phyloP scores from a whole-genome alignment of 768 basidiomycete species.

The Inosperma sp. region DNA sequence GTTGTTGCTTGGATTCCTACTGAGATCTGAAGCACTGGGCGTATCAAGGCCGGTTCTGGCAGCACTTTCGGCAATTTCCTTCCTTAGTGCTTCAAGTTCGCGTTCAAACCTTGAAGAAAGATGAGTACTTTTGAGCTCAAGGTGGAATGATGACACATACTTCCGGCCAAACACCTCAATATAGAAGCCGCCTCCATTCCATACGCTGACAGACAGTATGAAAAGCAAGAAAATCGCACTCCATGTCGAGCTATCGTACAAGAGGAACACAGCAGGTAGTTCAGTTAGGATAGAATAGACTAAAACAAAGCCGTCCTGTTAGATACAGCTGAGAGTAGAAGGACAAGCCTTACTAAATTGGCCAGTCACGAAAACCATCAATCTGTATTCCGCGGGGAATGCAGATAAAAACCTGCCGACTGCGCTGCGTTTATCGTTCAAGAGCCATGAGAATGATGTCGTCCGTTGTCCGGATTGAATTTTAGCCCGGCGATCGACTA shows the following conservation, averaged over 20 bases:
- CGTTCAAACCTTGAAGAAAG: conserved; percentile 69
- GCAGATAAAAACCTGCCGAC: conserved; percentile 70
- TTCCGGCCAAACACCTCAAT: conserved; percentile 97
- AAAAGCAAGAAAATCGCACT: conserved; percentile 72
- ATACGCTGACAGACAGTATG: conserved; percentile 84
- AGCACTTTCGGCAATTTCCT: conserved; percentile 75
- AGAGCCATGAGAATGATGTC: conserved; percentile 83
- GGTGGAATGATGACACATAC: conserved; percentile 43
- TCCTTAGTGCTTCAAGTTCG: conserved; percentile 84
- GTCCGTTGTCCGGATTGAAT: conserved; percentile 88
- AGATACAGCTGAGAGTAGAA: background rate
- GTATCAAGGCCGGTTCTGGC: conserved; percentile 41
- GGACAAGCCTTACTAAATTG: conserved; percentile 38
- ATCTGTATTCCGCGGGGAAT: conserved; percentile 58
- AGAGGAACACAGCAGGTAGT: conserved; percentile 74
- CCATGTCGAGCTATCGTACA: conserved; percentile 78
- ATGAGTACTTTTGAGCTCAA: conserved; percentile 11
- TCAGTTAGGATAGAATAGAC: conserved; percentile 86
- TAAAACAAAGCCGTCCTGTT: conserved; percentile 24
- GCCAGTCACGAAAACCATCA: conserved; percentile 74
- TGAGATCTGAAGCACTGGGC: conserved; percentile 42
- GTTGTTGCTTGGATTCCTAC: conserved; percentile 35
- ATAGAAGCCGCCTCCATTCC: conserved; percentile 96
- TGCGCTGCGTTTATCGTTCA: conserved; percentile 81
- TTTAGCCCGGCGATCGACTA: conserved; percentile 83